Base-by-base conservation (phyloP, 1,284 basidiomycete genomes). In the Rhodofomes roseus region DNA sequence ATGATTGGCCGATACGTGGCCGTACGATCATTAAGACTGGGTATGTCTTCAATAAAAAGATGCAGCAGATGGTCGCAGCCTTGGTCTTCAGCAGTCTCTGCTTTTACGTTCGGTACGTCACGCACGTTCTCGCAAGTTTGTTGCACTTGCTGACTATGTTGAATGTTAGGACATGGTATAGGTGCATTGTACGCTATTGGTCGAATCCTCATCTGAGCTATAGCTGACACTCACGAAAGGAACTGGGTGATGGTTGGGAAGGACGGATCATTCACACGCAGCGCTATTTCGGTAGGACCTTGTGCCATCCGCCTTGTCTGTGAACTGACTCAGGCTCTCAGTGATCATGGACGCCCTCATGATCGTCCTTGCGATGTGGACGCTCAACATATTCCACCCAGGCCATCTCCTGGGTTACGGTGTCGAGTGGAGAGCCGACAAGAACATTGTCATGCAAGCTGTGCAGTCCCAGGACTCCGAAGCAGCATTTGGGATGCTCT, bases 371-470 rank as follows among this genome's bases (percentile, higher is more conserved):
- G 84, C 84, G 1, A 81, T 84, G 55, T 80, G 73, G 56, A 79
- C 78, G 1, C 73, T 86, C 59, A 86, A 86, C 68, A 60, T 85
- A 60, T 70, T 82, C 56, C 81, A 87, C 65, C 86, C 86, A 2
- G 78, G 81, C 22, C 40, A 50, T 37, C 50, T 52, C 11, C 20
- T 52, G 50, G 50, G 50, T 8, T 22, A 52, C 22, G 50, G 50
- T 23, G 18, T 8, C 20, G 50, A 34, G 3, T 52, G 50, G 50
- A 16, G 50, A 36, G 50, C 18, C 6, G 50, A 52, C 50, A 52
- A 52, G 50, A 52, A 36, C 31, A 52, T 37, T 14, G 18, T 8
- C 20, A 20, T 12, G 27, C 29, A 4, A 20, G 22, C n/a, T 6
- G 20, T 23, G n/a, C 16, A 48, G 14, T 6, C 29, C 5, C 50